Evolutionary conservation across 805 yeast species (phyloP), one percentile per base, ranked within the genome.

Genomic region (Schizosaccharomyces pombe): DNA sequence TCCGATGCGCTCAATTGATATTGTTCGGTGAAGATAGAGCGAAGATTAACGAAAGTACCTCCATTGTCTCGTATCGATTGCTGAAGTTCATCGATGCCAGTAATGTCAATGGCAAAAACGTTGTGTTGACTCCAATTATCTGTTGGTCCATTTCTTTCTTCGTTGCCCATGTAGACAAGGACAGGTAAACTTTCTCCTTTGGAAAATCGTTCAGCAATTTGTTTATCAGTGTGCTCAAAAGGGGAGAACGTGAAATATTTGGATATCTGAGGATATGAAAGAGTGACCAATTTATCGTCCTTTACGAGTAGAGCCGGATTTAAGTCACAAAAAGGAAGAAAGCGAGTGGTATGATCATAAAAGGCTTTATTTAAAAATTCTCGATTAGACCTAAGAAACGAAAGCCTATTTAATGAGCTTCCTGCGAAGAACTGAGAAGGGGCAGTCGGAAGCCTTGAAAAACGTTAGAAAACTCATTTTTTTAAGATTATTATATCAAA

Each of bases 361-460:
- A 75, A 64, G 4, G 78, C 75, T 43, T 63, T 61, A 52, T 66
- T 58, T 33, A 81, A 71, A 59, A 78, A 79, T 30, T 68, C 72
- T 16, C 65, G 49, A 62, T 80, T 76, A 26, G 75, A 75, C 37
- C 89, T 67, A 53, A 80, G 65, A 59, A 79, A 82, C 16, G 81
- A 74, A 4, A 81, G 75, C 56, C 89, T 66, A 63, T 80, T 79
- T 56, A 82, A 67, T 4, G 75, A 76, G 57, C 71, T 76, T 14
- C 72, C 72, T 22, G 77, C 73, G 59, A 70, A 76, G 57, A 69
- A 69, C 16, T 52, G 49, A 43, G 49, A 4, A 22, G 49, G 49
- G 5, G 49, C 30, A n/a, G 49, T 5, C 11, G 49, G 30, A 9
- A 43, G 5, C 14, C 49, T 43, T n/a, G n/a, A n/a, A n/a, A n/a